Evolutionary conservation across 2,329 filamentous ascomycete species (phyloP).

Genomic region (Ceratocystis alfenasii): DNA sequence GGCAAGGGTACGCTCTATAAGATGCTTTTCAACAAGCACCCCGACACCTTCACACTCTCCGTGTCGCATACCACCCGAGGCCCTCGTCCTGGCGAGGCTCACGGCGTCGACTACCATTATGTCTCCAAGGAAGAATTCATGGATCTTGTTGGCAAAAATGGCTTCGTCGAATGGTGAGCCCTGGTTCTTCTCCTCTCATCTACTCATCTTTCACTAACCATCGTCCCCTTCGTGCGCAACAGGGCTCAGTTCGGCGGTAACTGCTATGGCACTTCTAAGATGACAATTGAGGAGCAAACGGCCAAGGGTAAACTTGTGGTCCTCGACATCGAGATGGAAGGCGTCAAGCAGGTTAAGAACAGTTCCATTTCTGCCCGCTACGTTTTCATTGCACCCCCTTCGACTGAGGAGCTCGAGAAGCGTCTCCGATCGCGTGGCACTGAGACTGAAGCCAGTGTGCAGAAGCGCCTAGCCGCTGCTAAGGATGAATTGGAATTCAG

Average conservation of each 20-base stretch:
- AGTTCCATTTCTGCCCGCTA: slow-evolving; percentile 65
- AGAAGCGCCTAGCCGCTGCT: slow-evolving; percentile 59
- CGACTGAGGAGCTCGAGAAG: slow-evolving; percentile 58
- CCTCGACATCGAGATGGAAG: slow-evolving; percentile 95
- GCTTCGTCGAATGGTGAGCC: slow-evolving; percentile 57
- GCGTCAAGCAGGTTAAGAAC: slow-evolving; percentile 83
- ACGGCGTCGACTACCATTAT: slow-evolving; percentile 76
- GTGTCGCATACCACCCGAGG: slow-evolving; percentile 68
- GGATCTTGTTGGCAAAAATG: slow-evolving; percentile 51
- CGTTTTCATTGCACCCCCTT: slow-evolving; percentile 74
- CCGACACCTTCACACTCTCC: slow-evolving; percentile 42
- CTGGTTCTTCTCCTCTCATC: not conserved
- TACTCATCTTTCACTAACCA: not conserved
- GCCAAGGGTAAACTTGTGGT: slow-evolving; percentile 64
- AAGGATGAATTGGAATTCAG: slow-evolving; percentile 62
- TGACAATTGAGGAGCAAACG: slow-evolving; percentile 63
- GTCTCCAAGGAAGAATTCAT: slow-evolving; percentile 55
- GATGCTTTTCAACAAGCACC: slow-evolving; percentile 49
- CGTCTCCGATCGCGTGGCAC: slow-evolving; percentile 63
- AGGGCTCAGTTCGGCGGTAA: slow-evolving; percentile 76
- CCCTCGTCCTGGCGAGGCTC: slow-evolving; percentile 60
- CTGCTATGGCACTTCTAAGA: slow-evolving; percentile 72
- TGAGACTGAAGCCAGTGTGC: slow-evolving; percentile 61
- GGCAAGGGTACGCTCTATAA: slow-evolving; percentile 74
- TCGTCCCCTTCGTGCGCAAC: not conserved